Percentiles rank a stretch among this genome's conserved stretches.
Evolutionary conservation across 2,329 filamentous ascomycete genomes (phyloP).

Genomic region (Xylaria sp.): DNA sequence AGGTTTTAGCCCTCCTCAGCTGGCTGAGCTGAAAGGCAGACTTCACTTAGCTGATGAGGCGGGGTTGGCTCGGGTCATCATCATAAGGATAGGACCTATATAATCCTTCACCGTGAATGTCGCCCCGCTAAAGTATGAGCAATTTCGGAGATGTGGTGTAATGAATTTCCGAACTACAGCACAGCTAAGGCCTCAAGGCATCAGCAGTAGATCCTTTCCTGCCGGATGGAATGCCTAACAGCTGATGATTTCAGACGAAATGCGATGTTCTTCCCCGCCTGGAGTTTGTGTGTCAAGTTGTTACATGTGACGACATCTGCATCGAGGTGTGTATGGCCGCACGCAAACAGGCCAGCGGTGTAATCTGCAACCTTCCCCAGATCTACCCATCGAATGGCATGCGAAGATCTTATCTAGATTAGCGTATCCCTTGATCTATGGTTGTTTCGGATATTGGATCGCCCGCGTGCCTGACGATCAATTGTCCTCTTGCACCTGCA

Average conservation of each 20-base stretch:
- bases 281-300: neutral
- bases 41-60: neutral
- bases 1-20: constrained; percentile 14
- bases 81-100: neutral
- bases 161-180: neutral
- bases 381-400: constrained; percentile 11
- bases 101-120: neutral
- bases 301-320: constrained; percentile 6
- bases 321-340: neutral
- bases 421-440: constrained; percentile 7
- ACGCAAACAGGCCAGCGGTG: neutral
- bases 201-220: neutral
- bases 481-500: constrained; percentile 8
- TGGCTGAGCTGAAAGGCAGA: constrained; percentile 18
- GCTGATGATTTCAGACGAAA: neutral
- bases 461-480: constrained; percentile 32
- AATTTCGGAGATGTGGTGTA: neutral
- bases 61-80: constrained; percentile 9
- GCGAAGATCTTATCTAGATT: neutral
- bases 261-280: neutral
- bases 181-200: neutral
- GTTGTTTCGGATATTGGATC: constrained; percentile 24
- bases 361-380: constrained; percentile 10
- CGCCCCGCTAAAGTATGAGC: neutral
- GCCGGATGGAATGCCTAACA: neutral